Evolutionary conservation across 768 basidiomycete genomes (phyloP), one percentile per base, ranked within the genome.

Genomic region (Kwoniella heveanensis): DNA sequence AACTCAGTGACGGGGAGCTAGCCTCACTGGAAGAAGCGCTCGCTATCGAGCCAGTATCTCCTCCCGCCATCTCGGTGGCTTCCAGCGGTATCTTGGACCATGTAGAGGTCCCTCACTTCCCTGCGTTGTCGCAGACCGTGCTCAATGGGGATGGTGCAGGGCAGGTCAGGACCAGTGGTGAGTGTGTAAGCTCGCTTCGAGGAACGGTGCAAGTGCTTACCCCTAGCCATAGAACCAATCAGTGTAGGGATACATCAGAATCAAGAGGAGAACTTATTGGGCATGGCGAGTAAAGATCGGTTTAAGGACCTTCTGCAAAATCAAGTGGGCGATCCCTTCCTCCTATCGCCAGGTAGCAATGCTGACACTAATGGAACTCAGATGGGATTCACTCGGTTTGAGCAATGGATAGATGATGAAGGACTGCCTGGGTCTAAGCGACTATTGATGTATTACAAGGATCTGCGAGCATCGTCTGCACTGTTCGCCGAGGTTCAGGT

Each of bases 361-460:
- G 25, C 10, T 12, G 22, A 22, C 39, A 44, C 12, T 32, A 24
- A 12, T 24, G 17, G 30, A 24, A 13, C 4, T 0, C 25, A 69
- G 68, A 65, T 69, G 64, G 68, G 68, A 13, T 47, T 69, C 29
- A 50, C 46, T 1, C 60, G 68, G 6, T 69, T 69, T 29, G 51
- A 58, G 25, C 55, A 69, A 51, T 69, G 60, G 60, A 17, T 69
- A n/a, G n/a, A 59, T 2, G 56, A 69, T 13, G 60, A 69, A 50
- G 68, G 68, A 7, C 27, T 60, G 24, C 60, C 64, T 25, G 68
- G 64, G 24, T 69, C 68, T 12, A 49, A 32, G n/a, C 47, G 46
- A 21, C 37, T 69, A 10, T 32, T 69, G 32, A 56, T 30, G 32
- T 69, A 65, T 51, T 69, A 69, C 57, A 60, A 65, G 26, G 68